These are phyloP conservation scores for Adansonia grandidieri DNA, from an alignment of 441 rosid genomes.

Conservation along the genomic window DNA sequence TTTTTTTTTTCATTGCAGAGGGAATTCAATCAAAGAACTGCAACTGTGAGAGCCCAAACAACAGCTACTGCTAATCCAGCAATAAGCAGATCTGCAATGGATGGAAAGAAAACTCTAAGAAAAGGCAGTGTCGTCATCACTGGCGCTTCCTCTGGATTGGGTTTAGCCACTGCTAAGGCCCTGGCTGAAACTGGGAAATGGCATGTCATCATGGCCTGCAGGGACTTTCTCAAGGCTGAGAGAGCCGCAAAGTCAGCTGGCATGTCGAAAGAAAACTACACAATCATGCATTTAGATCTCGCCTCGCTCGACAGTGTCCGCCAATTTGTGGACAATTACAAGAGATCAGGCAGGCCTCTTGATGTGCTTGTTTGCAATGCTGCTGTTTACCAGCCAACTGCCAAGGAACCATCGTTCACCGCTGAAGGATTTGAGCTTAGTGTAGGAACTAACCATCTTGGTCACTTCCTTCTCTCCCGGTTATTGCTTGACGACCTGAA, in stretches of 20 bases:
- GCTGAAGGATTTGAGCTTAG: conserved; percentile 95
- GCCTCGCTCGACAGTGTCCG: conserved; percentile 84
- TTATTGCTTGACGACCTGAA: conserved; percentile 77
- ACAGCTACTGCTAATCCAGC: conserved; percentile 64
- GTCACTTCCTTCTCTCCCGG: conserved; percentile 80
- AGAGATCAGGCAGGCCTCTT: conserved; percentile 56
- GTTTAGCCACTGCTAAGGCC: conserved; percentile 88
- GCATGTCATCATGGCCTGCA: conserved; percentile 95
- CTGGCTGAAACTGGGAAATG: conserved; percentile 95
- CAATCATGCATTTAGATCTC: conserved; percentile 87
- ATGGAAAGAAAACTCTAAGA: conserved; percentile 76
- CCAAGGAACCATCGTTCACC: conserved; percentile 80
- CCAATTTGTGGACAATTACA: conserved; percentile 70
- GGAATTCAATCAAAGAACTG: conserved; percentile 50
- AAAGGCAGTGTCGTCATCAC: conserved; percentile 86
- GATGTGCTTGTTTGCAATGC: conserved; percentile 93
- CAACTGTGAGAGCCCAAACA: conserved; percentile 71
- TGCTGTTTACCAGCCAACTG: conserved; percentile 85
- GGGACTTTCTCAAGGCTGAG: conserved; percentile 78
- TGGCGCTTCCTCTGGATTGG: conserved; percentile 94
- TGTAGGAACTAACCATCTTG: conserved; percentile 92
- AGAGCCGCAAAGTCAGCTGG: conserved; percentile 80
- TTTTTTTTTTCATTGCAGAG: conserved; percentile 39
- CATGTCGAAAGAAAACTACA: conserved; percentile 76
- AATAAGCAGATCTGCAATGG: conserved; percentile 46